Base-by-base conservation (phyloP, 73 alveolate genomes). In the Stentor coeruleus region DNA sequence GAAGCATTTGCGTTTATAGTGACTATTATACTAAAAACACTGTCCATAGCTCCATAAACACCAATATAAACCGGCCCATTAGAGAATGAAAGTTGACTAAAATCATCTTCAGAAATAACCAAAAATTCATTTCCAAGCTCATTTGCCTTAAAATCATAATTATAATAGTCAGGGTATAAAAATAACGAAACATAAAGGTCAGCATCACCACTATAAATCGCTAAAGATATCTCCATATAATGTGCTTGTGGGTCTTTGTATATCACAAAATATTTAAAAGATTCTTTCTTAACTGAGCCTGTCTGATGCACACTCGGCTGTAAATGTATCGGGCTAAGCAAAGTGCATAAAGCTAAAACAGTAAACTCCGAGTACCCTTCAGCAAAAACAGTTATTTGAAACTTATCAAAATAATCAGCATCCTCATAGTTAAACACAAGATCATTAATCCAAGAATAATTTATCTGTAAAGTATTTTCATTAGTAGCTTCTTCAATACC, bases 151-250 rank as follows among this genome's bases (percentile, higher is more conserved):
- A 75, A 75, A n/a, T 75, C 74, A 2, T 20, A 75, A 1, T 75
- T 35, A 20, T 31, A n/a, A 20, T 26, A 20, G 20, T 75, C 33
- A 20, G 83, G 83, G n/a, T 26, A 20, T 30, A 14, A 20, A 1
- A 35, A 31, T 20, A 28, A 15, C 33, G 40, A n/a, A 37, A 75
- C 30, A 38, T 75, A 75, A 6, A 75, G 11, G 38, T 75, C 83
- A 3, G 83, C 74, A 75, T 75, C 83, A 14, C 83, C 83, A 14
- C 59, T 26, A 2, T 37, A 75, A 14, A 35, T n/a, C 1, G 83
- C 33, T 2, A 66, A 33, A 1, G n/a, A 20, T 0, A 66, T 33
- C 1, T 20, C 79, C 14, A 66, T 20, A 11, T 49, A 11, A 6
- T 6, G 28, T 6, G 20, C 66, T 6, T 49, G 20, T 6, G 28